Conservation (phyloP, 2,329 filamentous ascomycete species). For the Tolypocladium ophioglossoides region DNA sequence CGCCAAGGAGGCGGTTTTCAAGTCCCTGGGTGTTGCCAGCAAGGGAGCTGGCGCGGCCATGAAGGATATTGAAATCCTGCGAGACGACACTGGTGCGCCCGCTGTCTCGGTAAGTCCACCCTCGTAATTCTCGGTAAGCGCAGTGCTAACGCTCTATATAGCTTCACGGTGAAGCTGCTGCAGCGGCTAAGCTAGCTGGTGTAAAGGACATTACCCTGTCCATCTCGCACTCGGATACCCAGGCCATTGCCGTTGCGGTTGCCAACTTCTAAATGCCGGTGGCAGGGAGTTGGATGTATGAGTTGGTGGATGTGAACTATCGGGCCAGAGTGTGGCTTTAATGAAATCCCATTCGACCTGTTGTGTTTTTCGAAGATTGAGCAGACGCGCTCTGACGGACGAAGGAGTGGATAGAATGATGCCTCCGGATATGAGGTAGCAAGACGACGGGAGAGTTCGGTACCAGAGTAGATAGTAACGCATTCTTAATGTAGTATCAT, state of each 20-base stretch:
- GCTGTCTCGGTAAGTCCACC: slow-evolving; percentile 64
- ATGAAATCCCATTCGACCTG: not conserved
- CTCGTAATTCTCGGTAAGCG: not conserved
- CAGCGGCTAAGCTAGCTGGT: slow-evolving; percentile 74
- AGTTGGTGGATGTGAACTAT: not conserved
- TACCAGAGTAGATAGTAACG: slow-evolving; percentile 1
- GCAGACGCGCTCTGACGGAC: not conserved
- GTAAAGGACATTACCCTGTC: slow-evolving; percentile 85
- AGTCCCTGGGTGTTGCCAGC: slow-evolving; percentile 79
- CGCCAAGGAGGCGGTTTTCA: slow-evolving; percentile 98
- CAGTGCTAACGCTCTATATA: slow-evolving; percentile 34
- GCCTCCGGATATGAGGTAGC: not conserved
- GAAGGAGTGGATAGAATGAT: not conserved
- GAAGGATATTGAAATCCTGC: slow-evolving; percentile 88
- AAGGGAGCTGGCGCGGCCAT: slow-evolving; percentile 81
- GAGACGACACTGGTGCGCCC: slow-evolving; percentile 72
- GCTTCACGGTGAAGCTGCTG: slow-evolving; percentile 77
- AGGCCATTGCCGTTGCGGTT: slow-evolving; percentile 90
- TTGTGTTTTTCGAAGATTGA: not conserved
- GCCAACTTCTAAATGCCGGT: slow-evolving; percentile 53
- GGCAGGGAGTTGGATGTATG: slow-evolving; percentile 4
- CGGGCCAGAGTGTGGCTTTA: not conserved
- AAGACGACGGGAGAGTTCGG: not conserved
- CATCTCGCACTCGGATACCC: slow-evolving; percentile 89
- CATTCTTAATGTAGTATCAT: slow-evolving; percentile 1